These are phyloP conservation scores for Fusarium austroafricanum DNA, from an alignment of 2,329 filamentous ascomycete genomes.

Conservation along the genomic window DNA sequence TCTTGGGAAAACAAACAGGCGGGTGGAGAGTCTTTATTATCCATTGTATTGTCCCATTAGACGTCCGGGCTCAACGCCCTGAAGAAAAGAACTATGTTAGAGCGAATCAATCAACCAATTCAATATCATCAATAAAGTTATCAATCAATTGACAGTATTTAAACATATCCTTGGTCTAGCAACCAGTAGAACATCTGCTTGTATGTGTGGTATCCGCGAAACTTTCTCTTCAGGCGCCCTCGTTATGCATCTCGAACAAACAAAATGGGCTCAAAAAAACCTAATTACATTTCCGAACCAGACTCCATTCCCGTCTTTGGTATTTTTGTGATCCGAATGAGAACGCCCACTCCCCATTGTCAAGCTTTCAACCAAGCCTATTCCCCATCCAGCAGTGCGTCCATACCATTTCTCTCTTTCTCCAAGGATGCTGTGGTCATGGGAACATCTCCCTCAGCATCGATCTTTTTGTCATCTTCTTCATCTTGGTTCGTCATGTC, in stretches of 20 bases:
- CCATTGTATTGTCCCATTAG: slow-evolving; percentile 42
- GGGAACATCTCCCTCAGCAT: slow-evolving; percentile 44
- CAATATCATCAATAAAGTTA: neutral
- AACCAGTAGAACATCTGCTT: neutral
- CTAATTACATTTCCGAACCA: slow-evolving; percentile 15
- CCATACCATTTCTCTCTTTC: slow-evolving; percentile 60
- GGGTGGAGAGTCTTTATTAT: slow-evolving; percentile 32
- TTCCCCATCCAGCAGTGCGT: slow-evolving; percentile 59
- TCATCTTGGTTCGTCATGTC: slow-evolving; percentile 67
- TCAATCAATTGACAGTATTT: neutral
- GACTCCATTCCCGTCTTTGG: slow-evolving; percentile 39
- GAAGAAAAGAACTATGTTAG: slow-evolving; percentile 22
- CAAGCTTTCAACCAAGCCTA: slow-evolving; percentile 38
- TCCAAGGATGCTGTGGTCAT: slow-evolving; percentile 59
- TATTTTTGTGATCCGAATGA: slow-evolving; percentile 40
- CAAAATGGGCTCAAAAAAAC: slow-evolving; percentile 20
- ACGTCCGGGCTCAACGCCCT: slow-evolving; percentile 50
- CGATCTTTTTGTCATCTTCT: slow-evolving; percentile 55
- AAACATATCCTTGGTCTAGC: neutral
- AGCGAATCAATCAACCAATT: neutral
- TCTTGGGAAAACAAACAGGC: slow-evolving; percentile 27
- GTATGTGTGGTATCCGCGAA: neutral
- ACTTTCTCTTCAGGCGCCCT: slow-evolving; percentile 12
- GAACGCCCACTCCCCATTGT: slow-evolving; percentile 37
- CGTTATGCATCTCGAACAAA: slow-evolving; percentile 21